Evolutionary conservation across 2,329 filamentous ascomycete genomes (phyloP), one percentile per base, ranked within the genome.

Genomic region (Epicoccum sorghinum): DNA sequence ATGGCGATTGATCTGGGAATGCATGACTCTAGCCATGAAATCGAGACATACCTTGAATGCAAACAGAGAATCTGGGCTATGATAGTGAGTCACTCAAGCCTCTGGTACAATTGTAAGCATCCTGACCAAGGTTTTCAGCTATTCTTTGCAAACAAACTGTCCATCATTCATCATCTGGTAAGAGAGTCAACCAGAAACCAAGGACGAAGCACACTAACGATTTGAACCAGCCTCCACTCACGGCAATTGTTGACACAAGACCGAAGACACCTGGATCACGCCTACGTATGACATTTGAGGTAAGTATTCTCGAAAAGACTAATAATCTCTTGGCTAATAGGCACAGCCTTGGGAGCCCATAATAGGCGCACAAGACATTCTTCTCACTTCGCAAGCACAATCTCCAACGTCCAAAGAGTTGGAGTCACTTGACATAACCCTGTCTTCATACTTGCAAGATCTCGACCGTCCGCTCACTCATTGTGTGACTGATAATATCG

Each of bases 91-190:
- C 4, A 10, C 0, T 18, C 10, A 3, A 2, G 1, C 4, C 18
- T 18, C 18, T 18, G 27, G 6, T 3, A 3, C 4, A 2, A 7
- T 7, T 10, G 4, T 7, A 7, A 23, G 4, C 7, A 33, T 10
- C 29, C 50, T 55, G n/a, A 55, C 24, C 6, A 29, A 29, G 1
- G 14, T 2, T 9, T 30, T 7, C 4, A 55, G 52, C 36, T 39
- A 9, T 49, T 55, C 32, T 55, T 55, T n/a, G 46, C 46, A 23
- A 55, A 55, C 13, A 55, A 45, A 23, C 9, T 55, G 2, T 55
- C 52, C 10, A 55, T 50, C 9, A 55, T 55, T 5, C 52, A 55
- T 42, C 41, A 49, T 40, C 8, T 55, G 52, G 52, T 55, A 46
- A 41, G 39, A 6, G 24, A 4, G 4, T 4, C 7, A 14, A 4